Conservation (phyloP, 192 early-diverging fungal genomes). For the Coemansia sp. region DNA sequence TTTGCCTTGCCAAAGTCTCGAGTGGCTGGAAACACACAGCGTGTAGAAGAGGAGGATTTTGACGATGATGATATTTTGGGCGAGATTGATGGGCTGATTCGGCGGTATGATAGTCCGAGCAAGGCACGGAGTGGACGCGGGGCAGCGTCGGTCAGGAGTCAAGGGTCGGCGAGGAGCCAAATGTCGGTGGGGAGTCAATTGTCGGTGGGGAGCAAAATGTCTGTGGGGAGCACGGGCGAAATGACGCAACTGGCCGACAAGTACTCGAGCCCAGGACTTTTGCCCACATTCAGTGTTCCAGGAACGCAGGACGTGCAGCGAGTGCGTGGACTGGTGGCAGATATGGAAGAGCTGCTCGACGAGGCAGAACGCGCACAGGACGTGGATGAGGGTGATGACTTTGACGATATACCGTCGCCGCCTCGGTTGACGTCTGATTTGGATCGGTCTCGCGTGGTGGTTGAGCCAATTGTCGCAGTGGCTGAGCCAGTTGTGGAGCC, state of each 20-base stretch:
- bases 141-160: not conserved
- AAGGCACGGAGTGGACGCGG: not conserved
- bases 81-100: constrained; percentile 43
- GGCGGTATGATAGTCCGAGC: constrained; percentile 38
- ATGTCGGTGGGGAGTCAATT: not conserved
- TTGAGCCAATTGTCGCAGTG: not conserved
- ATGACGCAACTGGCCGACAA: constrained; percentile 41
- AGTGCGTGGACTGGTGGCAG: constrained; percentile 34
- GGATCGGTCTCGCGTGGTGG: constrained; percentile 23
- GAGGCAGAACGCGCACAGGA: constrained; percentile 23
- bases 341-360: constrained; percentile 51
- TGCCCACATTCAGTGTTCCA: not conserved
- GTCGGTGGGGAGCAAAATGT: not conserved
- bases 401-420: constrained; percentile 45
- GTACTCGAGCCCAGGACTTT: constrained; percentile 32
- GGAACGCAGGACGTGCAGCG: not conserved
- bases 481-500: not conserved
- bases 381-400: not conserved
- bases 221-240: not conserved
- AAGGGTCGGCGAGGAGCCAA: not conserved
- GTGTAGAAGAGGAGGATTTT: constrained; percentile 22
- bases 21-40: constrained; percentile 13
- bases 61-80: constrained; percentile 48
- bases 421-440: constrained; percentile 30
- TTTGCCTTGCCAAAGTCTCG: constrained; percentile 43